Conservation (phyloP, 495 filamentous ascomycete species). For the Bombardia bombarda region DNA sequence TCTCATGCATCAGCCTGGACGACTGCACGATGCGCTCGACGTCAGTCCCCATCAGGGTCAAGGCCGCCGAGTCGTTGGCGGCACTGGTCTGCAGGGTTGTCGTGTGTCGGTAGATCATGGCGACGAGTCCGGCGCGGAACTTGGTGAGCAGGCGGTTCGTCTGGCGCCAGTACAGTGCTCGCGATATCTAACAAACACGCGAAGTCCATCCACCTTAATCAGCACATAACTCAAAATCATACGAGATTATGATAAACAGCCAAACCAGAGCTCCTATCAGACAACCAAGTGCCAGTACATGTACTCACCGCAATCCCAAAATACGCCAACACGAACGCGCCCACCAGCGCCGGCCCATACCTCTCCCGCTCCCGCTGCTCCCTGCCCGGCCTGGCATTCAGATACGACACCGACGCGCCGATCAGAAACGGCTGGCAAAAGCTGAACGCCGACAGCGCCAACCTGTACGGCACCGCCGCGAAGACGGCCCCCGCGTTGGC, state of each 20-base stretch:
- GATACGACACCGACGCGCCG: constrained; percentile 36
- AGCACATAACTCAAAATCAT: too few relatives aligned
- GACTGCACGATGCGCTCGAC: constrained; percentile 17
- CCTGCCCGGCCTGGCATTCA: constrained; percentile 32
- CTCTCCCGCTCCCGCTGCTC: constrained; percentile 34
- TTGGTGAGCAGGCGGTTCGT: constrained; percentile 48
- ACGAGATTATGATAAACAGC: too few relatives aligned
- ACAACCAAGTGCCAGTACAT: too few relatives aligned
- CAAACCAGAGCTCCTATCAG: too few relatives aligned
- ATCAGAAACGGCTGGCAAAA: constrained; percentile 57
- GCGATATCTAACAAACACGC: constrained; percentile 22
- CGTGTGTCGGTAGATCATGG: constrained; percentile 40
- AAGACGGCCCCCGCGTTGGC: too few relatives aligned
- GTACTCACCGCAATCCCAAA: constrained; percentile 7
- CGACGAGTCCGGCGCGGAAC: constrained; percentile 47
- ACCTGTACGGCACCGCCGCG: too few relatives aligned
- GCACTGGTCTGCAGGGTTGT: constrained; percentile 30
- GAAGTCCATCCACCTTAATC: too few relatives aligned
- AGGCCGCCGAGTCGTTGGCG: constrained; percentile 38
- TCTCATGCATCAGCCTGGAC: constrained; percentile 16
- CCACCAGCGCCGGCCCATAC: constrained; percentile 25
- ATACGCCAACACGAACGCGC: constrained; percentile 12
- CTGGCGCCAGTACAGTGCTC: constrained; percentile 42
- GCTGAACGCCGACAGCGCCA: constrained; percentile 38
- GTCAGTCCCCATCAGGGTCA: constrained; percentile 51